Evolutionary conservation across 192 early-diverging fungal genomes (phyloP).

Genomic region (Coemansia sp.): DNA sequence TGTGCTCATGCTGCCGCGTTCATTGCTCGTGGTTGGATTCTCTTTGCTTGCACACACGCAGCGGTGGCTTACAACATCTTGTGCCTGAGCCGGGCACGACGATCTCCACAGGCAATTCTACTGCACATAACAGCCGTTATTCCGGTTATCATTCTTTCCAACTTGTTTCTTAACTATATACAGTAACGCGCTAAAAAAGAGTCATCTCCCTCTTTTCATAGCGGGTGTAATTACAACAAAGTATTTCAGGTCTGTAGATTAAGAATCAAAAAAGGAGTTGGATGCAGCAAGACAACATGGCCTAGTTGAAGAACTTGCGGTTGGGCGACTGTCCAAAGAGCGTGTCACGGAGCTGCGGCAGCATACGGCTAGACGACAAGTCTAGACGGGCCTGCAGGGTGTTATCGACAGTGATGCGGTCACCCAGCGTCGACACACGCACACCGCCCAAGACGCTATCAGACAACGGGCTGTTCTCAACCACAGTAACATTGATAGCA

Average conservation of each 20-base stretch:
- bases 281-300: background rate
- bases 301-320: slow-evolving; percentile 80
- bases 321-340: slow-evolving; percentile 89
- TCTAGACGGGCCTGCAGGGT: slow-evolving; percentile 88
- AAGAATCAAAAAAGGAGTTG: background rate
- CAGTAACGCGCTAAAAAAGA: background rate
- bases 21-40: background rate
- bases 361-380: slow-evolving; percentile 80
- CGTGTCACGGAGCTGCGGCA: slow-evolving; percentile 86
- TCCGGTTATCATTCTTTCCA: background rate
- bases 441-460: slow-evolving; percentile 88
- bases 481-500: slow-evolving; percentile 40
- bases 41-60: background rate
- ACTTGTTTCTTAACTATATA: background rate
- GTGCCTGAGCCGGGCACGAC: background rate
- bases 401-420: slow-evolving; percentile 82
- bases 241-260: background rate
- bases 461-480: slow-evolving; percentile 61
- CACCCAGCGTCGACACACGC: slow-evolving; percentile 69
- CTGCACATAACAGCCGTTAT: background rate
- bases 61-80: background rate
- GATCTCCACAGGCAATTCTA: slow-evolving; percentile 1
- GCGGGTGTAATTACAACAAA: no score
- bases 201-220: no score
- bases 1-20: background rate